phyloP scores from a whole-genome alignment of 2,329 filamentous ascomycete species.

The Neofusicoccum laricinum region DNA sequence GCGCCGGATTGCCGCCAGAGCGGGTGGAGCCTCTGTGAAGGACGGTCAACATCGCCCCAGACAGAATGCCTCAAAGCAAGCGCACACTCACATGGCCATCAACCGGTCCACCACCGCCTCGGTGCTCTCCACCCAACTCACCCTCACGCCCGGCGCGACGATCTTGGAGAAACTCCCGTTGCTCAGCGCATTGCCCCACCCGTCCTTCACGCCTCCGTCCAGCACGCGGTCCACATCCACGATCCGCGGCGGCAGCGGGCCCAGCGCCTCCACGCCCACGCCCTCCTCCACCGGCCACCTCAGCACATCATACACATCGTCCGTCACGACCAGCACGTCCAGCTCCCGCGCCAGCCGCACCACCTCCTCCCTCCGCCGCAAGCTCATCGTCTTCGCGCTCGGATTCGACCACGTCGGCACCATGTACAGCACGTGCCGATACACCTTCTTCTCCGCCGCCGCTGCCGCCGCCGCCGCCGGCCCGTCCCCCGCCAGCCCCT shows the following conservation, averaged over 20 bases:
- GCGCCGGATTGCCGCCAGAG: conserved; percentile 60
- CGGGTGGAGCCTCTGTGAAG: conserved; percentile 51
- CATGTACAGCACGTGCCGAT: conserved; percentile 82
- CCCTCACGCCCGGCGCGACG: conserved; percentile 73
- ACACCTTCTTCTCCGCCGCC: conserved; percentile 52
- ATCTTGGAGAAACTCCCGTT: conserved; percentile 93
- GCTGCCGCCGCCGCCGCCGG: conserved; percentile 44
- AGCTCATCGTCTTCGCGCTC: conserved; percentile 75
- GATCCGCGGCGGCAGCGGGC: conserved; percentile 18
- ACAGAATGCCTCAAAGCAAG: not conserved
- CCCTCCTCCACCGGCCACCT: conserved; percentile 61
- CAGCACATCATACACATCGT: conserved; percentile 93
- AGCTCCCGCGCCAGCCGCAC: conserved; percentile 72
- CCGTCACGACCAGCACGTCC: conserved; percentile 76
- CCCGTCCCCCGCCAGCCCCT: conserved; percentile 20
- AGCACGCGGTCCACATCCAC: conserved; percentile 69
- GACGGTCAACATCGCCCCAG: not conserved
- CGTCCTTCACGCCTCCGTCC: conserved; percentile 56
- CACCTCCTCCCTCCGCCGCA: conserved; percentile 63
- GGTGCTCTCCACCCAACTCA: conserved; percentile 82
- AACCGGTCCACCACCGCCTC: conserved; percentile 58
- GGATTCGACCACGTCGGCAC: conserved; percentile 91
- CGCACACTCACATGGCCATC: conserved; percentile 39
- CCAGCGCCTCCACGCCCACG: conserved; percentile 24
- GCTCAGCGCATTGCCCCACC: conserved; percentile 76